phyloP scores from a whole-genome alignment of 1,284 basidiomycete species.

The Irpex rosettiformis region DNA sequence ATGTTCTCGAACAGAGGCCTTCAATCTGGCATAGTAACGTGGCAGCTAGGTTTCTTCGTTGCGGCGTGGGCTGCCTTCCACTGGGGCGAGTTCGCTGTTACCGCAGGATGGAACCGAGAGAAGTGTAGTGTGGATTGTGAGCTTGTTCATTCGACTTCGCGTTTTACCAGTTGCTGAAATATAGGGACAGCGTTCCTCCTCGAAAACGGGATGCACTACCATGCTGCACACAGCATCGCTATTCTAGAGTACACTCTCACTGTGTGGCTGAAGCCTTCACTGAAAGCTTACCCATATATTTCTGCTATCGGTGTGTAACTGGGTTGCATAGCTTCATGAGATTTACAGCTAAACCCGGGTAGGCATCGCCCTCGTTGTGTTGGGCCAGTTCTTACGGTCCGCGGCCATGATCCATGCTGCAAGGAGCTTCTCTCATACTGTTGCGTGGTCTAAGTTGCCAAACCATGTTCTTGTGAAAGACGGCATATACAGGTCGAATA shows the following conservation, averaged over 20 bases:
- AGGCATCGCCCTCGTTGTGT: constrained; percentile 65
- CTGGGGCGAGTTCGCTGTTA: constrained; percentile 92
- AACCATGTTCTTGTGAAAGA: constrained; percentile 81
- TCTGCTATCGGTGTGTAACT: constrained; percentile 53
- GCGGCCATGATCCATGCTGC: constrained; percentile 95
- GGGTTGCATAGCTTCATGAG: neutral
- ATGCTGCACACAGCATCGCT: constrained; percentile 79
- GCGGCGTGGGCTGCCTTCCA: constrained; percentile 86
- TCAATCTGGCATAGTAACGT: constrained; percentile 61
- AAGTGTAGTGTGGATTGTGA: constrained; percentile 93
- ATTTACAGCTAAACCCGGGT: neutral
- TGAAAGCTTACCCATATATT: constrained; percentile 52
- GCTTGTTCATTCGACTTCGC: constrained; percentile 28
- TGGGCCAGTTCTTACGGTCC: constrained; percentile 81
- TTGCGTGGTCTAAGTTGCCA: constrained; percentile 72
- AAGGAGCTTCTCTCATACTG: constrained; percentile 88
- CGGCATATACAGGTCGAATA: constrained; percentile 81
- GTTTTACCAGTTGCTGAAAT: neutral
- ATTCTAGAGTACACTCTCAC: constrained; percentile 79
- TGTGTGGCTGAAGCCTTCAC: constrained; percentile 60
- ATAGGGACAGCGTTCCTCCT: constrained; percentile 78
- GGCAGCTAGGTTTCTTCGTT: constrained; percentile 80
- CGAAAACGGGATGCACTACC: constrained; percentile 87
- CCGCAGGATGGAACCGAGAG: constrained; percentile 92
- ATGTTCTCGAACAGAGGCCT: constrained; percentile 48